Conservation (phyloP, 1,139 yeast genomes). For the Debaryomycetaceae sp. region DNA sequence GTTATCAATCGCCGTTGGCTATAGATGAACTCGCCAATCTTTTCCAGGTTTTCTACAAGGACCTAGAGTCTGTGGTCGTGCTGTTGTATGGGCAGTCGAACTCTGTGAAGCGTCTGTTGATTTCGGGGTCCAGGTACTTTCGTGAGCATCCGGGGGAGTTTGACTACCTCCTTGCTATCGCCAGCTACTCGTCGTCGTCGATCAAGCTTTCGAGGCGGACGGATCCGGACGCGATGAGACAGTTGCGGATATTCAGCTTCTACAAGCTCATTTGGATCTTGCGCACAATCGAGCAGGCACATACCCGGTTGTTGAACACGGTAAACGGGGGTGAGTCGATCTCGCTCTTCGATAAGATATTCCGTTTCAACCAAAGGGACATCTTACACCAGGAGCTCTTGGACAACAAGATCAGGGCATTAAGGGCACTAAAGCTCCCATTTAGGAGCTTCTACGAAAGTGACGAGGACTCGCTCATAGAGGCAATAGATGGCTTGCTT, state of each 20-base stretch:
- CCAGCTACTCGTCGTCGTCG: constrained; percentile 39
- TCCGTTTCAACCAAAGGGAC: constrained; percentile 39
- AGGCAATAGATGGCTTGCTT: constrained; percentile 15
- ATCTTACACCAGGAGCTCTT: constrained; percentile 34
- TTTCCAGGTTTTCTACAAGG: constrained; percentile 35
- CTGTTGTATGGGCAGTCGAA: constrained; percentile 38
- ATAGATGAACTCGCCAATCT: constrained; percentile 31
- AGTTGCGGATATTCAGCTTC: constrained; percentile 39
- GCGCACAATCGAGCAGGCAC: constrained; percentile 35
- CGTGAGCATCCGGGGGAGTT: constrained; percentile 27
- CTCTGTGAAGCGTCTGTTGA: constrained; percentile 36
- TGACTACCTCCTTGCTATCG: constrained; percentile 45
- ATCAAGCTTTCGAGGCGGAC: constrained; percentile 36
- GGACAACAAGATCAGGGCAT: constrained; percentile 29
- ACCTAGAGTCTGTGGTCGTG: constrained; percentile 33
- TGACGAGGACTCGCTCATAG: constrained; percentile 14
- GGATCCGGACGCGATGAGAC: constrained; percentile 35
- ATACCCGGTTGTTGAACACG: constrained; percentile 26
- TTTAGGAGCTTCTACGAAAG: constrained; percentile 29
- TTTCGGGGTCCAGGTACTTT: constrained; percentile 27
- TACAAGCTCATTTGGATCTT: constrained; percentile 36
- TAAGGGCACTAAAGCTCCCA: constrained; percentile 24
- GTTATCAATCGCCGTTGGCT: constrained; percentile 41
- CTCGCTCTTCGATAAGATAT: constrained; percentile 36
- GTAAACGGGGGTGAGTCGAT: constrained; percentile 24